These are phyloP conservation scores for Fragaria vesca DNA, from an alignment of 306 rosid genomes.

Conservation along the genomic window DNA sequence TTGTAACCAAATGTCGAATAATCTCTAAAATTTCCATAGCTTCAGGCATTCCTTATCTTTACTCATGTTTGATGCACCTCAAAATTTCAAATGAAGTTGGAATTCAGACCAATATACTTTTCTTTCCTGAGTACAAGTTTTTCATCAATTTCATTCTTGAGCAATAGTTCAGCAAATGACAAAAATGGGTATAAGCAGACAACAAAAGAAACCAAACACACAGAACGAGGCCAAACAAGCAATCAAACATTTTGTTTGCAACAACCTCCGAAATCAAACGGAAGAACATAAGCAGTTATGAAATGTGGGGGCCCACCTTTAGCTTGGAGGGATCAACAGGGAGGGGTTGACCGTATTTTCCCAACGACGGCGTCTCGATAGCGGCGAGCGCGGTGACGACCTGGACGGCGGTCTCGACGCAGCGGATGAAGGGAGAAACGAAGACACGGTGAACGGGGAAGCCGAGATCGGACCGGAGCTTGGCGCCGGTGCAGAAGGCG, in stretches of 20 bases:
- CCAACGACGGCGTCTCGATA: conserved; percentile 26
- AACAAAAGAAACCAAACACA: background rate
- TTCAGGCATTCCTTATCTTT: background rate
- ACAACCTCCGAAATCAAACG: background rate
- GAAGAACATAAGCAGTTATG: background rate
- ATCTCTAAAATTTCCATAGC: background rate
- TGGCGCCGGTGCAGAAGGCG: conserved; percentile 59
- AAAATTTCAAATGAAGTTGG: background rate
- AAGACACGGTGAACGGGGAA: conserved; percentile 63
- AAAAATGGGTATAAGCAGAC: background rate
- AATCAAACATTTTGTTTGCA: background rate
- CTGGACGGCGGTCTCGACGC: conserved; percentile 75
- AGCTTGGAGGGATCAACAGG: conserved; percentile 53
- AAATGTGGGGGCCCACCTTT: conserved; percentile 41
- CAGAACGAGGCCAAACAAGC: background rate
- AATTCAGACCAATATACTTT: background rate
- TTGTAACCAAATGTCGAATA: background rate
- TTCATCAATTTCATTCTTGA: background rate
- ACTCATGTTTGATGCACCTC: background rate
- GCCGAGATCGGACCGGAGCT: conserved; percentile 39
- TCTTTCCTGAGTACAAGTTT: background rate
- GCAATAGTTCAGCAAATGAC: background rate
- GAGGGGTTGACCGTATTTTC: conserved; percentile 19
- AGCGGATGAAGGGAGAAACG: conserved; percentile 91
- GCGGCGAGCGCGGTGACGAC: conserved; percentile 60